phyloP scores from a whole-genome alignment of 768 basidiomycete genomes.

The Naganishia kalamii region DNA sequence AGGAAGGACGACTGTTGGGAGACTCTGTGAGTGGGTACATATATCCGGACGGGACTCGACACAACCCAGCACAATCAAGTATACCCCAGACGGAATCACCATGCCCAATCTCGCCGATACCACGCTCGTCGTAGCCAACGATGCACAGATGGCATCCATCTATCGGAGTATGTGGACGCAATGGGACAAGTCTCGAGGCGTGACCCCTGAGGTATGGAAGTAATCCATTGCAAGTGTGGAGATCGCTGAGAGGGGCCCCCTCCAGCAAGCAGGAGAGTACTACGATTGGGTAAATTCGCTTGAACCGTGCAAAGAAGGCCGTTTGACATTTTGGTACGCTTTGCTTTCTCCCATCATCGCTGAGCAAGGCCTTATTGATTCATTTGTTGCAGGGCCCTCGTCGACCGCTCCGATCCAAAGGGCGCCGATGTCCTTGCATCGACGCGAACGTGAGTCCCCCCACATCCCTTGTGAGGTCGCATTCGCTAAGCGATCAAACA shows the following conservation, averaged over 20 bases:
- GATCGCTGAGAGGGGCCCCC: background rate
- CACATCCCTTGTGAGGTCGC: background rate
- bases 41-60: background rate
- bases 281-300: background rate
- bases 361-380: too few species aligned
- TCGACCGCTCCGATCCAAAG: background rate
- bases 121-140: slow-evolving; percentile 6
- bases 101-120: background rate
- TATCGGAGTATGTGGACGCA: slow-evolving; percentile 1
- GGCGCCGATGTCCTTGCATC: background rate
- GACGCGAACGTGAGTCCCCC: background rate
- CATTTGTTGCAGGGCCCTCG: background rate
- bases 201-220: background rate
- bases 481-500: background rate
- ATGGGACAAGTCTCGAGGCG: background rate
- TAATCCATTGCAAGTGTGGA: too few species aligned
- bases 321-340: slow-evolving; percentile 9
- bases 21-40: background rate
- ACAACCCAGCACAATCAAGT: background rate
- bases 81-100: background rate
- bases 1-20: too few species aligned
- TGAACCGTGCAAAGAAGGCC: background rate
- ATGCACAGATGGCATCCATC: background rate
- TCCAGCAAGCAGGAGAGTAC: background rate
- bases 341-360: background rate